These are phyloP conservation scores for Colletotrichum acutatum DNA, from an alignment of 2,329 filamentous ascomycete genomes.

Conservation along the genomic window DNA sequence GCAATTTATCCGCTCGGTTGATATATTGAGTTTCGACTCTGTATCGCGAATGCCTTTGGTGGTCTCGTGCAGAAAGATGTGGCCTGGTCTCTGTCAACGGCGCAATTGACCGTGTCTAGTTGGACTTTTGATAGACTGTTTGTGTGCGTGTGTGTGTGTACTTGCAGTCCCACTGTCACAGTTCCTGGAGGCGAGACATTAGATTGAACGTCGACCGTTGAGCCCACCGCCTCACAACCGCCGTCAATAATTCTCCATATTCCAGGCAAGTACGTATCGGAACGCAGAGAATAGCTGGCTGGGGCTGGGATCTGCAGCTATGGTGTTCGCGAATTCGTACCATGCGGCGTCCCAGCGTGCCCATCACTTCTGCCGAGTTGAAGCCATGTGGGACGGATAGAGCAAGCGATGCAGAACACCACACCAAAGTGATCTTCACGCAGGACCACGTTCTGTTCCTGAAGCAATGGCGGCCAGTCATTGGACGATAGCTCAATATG, in stretches of 20 bases:
- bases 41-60: not conserved
- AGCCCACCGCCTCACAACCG: not conserved
- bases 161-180: not conserved
- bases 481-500: not conserved
- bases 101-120: not conserved
- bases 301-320: not conserved
- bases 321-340: not conserved
- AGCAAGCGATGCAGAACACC: not conserved
- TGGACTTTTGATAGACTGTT: not conserved
- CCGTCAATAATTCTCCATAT: not conserved
- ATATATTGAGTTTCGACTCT: not conserved
- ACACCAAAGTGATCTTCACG: not conserved
- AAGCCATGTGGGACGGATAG: not conserved
- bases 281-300: not conserved
- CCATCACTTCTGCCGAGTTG: not conserved
- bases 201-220: not conserved
- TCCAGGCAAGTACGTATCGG: not conserved
- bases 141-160: not conserved
- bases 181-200: not conserved
- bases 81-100: no score
- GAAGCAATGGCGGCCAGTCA: not conserved
- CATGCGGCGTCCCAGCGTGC: not conserved
- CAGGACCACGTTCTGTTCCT: not conserved
- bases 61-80: not conserved
- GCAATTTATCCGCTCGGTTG: not conserved